Base-by-base conservation (phyloP, 345 rosid genomes). In the Moricandia arvensis region DNA sequence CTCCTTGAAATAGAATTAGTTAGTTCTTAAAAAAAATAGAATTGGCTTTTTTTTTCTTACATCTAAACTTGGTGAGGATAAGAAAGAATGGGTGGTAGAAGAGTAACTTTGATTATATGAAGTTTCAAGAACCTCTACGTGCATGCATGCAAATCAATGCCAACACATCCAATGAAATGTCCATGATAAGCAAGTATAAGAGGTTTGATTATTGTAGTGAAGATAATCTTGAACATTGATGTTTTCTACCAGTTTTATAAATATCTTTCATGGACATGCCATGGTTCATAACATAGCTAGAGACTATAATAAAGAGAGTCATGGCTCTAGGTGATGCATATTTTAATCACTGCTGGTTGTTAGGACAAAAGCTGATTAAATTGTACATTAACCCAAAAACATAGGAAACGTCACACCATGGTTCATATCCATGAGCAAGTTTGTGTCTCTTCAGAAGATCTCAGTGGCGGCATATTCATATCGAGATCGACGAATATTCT, bases 401-500 rank as follows among this genome's bases (percentile, higher is more conserved):
- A 3, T 38, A 38, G 41, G 41, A 35, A 38, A 38, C 45, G 45
- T 9, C 45, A 37, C 43, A 38, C 45, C 45, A 45, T 29, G 5
- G 4, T 29, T 7, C 24, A 21, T 1, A 45, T 45, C 51, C 51
- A 45, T 45, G 51, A 45, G 7, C 17, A 45, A 45, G 17, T 4
- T 55, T 24, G 15, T 57, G 33, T 26, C 60, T 57, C 16, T 58
- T 83, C 80, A 90, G 17, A 88, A 84, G 37, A 89, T 34, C 77
- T 91, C 93, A 24, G 83, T 81, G 3, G 88, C 85, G 0, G 87
- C 86, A 66, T 80, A 80, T 15, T 83, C 76, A 41, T 83, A 87
- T 38, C 80, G 83, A 21, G 91, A 69, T 29, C 96, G 63, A 65
- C 89, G 82, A 24, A 86, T 24, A 49, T 94, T 94, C 1, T 93